Percentiles rank a stretch among this genome's conserved stretches.
These are phyloP conservation scores for Candida khao-thaluensis DNA, from an alignment of 805 yeast species.

Conservation along the genomic window DNA sequence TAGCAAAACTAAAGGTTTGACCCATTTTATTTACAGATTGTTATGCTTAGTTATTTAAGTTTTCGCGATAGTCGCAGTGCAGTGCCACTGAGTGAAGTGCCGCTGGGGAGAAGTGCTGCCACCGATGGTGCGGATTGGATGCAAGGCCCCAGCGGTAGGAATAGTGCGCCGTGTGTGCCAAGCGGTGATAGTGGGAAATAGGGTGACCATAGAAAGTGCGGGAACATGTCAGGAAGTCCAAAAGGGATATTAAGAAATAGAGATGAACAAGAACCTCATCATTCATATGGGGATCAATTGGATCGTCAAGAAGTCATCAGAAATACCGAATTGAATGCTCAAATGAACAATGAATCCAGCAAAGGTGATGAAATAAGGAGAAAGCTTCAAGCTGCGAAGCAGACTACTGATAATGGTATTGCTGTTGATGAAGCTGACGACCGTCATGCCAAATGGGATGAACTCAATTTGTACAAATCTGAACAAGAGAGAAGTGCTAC, in stretches of 20 bases:
- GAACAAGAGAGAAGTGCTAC: slow-evolving; percentile 74
- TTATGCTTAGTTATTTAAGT: no score
- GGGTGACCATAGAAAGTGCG: no score
- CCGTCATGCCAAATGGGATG: slow-evolving; percentile 77
- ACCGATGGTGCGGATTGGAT: no score
- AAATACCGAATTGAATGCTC: slow-evolving; percentile 76
- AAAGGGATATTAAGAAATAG: slow-evolving; percentile 58
- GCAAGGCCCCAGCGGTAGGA: no score
- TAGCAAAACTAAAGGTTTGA: slow-evolving; percentile 71
- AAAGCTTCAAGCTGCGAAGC: slow-evolving; percentile 38
- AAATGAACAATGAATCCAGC: slow-evolving; percentile 34
- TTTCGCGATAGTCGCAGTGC: no score
- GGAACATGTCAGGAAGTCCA: slow-evolving; percentile 15
- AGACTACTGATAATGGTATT: not conserved
- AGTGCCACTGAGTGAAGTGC: no score
- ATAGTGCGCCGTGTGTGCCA: no score
- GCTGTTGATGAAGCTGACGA: slow-evolving; percentile 8
- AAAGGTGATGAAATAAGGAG: slow-evolving; percentile 49
- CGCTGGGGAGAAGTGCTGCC: no score
- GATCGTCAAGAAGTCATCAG: slow-evolving; percentile 72
- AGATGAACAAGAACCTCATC: slow-evolving; percentile 19
- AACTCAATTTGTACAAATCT: slow-evolving; percentile 65
- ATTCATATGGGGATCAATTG: slow-evolving; percentile 22
- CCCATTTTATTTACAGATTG: no score
- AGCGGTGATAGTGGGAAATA: no score